Evolutionary conservation across 192 early-diverging fungal species (phyloP).

Genomic region (Backusella morwellensis): DNA sequence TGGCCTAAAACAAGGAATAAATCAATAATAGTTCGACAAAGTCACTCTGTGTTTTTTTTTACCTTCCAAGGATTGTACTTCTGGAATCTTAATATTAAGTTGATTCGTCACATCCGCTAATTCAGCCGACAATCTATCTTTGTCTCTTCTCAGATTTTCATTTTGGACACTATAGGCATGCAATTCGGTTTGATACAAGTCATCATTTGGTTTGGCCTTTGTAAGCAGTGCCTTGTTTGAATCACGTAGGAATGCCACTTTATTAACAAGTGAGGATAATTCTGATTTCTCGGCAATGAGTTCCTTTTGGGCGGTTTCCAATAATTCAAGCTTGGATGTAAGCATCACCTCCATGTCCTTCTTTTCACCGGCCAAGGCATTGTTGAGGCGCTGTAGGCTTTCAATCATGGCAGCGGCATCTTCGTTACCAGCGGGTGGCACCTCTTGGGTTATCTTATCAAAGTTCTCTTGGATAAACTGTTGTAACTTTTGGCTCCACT

Average conservation of each 20-base stretch:
- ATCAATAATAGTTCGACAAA: background rate
- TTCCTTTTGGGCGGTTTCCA: background rate
- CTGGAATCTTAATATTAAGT: background rate
- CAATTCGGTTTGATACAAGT: background rate
- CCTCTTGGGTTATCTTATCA: background rate
- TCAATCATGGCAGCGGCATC: background rate
- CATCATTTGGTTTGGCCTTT: background rate
- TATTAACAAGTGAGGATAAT: background rate
- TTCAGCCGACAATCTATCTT: background rate
- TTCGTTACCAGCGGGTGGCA: background rate
- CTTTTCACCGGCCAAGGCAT: background rate
- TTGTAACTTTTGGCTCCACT: background rate
- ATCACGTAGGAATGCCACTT: background rate
- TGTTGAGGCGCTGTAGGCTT: background rate
- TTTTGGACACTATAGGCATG: background rate
- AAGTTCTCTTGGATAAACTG: background rate
- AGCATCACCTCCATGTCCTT: background rate
- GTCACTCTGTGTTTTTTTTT: background rate
- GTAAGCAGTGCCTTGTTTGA: background rate
- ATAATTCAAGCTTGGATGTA: background rate
- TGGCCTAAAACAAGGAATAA: background rate
- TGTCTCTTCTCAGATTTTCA: background rate
- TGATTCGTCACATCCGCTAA: background rate
- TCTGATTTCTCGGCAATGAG: background rate
- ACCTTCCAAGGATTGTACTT: background rate